A percentile compares a stretch with the other conserved stretches of the same genome.
phyloP scores from a whole-genome alignment of 140 eudicot genomes.

The Anethum foeniculum region DNA sequence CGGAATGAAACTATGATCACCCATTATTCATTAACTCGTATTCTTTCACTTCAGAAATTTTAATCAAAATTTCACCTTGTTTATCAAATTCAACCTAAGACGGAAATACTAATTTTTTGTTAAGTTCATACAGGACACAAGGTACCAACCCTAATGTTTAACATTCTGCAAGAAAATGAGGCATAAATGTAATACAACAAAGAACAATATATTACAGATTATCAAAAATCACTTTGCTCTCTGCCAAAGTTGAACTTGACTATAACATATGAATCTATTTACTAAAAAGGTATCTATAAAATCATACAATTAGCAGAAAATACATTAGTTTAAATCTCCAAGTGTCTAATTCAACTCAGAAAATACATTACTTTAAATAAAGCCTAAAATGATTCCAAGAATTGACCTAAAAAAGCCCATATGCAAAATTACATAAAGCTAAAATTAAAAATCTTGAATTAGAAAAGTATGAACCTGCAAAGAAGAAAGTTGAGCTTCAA shows the following conservation, averaged over 20 bases:
- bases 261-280: too few relatives aligned
- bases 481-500: constrained; percentile 70
- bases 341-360: neutral
- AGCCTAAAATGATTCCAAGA: too few relatives aligned
- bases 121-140: neutral
- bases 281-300: neutral
- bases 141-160: neutral
- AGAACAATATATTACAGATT: too few relatives aligned
- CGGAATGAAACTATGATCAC: too few relatives aligned
- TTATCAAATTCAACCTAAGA: neutral
- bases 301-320: neutral
- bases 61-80: neutral
- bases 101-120: neutral
- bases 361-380: too few relatives aligned
- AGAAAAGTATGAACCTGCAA: constrained; percentile 41
- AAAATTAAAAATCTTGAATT: neutral
- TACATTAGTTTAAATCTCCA: neutral
- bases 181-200: neutral
- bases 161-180: neutral
- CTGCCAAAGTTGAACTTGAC: neutral
- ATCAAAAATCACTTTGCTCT: neutral
- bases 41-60: neutral
- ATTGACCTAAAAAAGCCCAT: neutral
- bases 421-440: neutral
- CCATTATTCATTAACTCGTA: neutral